Evolutionary conservation across 177 flowering plant genomes (phyloP), one percentile per base, ranked within the genome.

Genomic region (Vitis hybrid): DNA sequence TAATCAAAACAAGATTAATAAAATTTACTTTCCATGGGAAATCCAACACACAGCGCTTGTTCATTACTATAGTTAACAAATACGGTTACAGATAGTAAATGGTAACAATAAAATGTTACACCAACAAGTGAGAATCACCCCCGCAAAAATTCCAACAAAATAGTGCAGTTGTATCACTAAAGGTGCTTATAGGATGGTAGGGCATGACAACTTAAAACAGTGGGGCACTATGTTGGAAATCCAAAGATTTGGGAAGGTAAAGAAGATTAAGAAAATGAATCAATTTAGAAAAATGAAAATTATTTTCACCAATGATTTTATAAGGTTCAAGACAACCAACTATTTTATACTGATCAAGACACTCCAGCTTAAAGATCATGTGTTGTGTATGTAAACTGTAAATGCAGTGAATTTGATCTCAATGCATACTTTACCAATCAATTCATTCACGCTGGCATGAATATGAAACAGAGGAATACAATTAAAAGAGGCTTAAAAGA

Each of bases 401-500:
- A 48, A 57, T 64, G 58, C 57, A 49, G 39, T 3, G 18, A 18
- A 56, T 49, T 19, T 71, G 12, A 59, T 10, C n/a, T 31, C 64
- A 29, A 50, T 15, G 34, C 63, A 59, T 71, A 26, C 67, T 65
- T 61, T 60, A 5, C 57, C 71, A 63, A 56, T 50, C 29, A 31
- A 72, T 50, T 58, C 53, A 64, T 68, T 68, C 62, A 50, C 57
- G 12, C 53, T 74, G 68, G 59, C 64, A 50, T 60, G 75, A 56
- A 66, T 48, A 62, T 62, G 14, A 63, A 34, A 65, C 31, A 56
- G 63, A 20, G 39, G 68, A 26, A 26, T 50, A 73, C 60, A 71
- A 72, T 19, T 14, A 49, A 57, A 57, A 51, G 54, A 71, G 51
- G 57, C 74, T 10, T 18, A 49, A 56, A 72, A 77, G 78, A 73